Evolutionary conservation across 345 rosid genomes (phyloP).

Genomic region (Balakata baccata): DNA sequence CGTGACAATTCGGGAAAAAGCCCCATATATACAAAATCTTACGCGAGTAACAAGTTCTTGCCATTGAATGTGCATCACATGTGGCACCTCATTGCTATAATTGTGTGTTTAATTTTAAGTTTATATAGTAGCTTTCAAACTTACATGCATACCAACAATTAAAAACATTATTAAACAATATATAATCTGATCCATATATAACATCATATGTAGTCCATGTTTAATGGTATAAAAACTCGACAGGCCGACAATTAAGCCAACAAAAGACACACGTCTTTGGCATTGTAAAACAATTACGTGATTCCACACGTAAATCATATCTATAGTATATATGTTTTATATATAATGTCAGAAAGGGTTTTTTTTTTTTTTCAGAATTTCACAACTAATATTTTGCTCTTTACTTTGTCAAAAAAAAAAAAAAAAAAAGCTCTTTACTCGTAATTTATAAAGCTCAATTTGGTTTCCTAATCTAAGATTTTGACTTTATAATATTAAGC

Average conservation of each 20-base stretch:
- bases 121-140: slow-evolving; percentile 19
- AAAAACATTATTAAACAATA: neutral
- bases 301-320: slow-evolving; percentile 50
- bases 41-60: neutral
- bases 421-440: neutral
- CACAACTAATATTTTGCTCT: slow-evolving; percentile 1
- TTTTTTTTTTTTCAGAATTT: neutral
- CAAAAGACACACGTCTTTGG: slow-evolving; percentile 52
- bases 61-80: neutral
- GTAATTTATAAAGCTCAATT: neutral
- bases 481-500: neutral
- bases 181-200: slow-evolving; percentile 10
- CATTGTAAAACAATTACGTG: slow-evolving; percentile 37
- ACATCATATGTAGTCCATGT: neutral
- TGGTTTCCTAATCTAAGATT: neutral
- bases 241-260: slow-evolving; percentile 56
- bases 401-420: too few relatives aligned
- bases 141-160: slow-evolving; percentile 12
- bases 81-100: neutral
- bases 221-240: slow-evolving; percentile 16
- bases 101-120: neutral
- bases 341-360: neutral
- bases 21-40: too few relatives aligned
- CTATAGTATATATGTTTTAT: slow-evolving; percentile 14
- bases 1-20: too few relatives aligned